Percentiles rank a stretch among this genome's conserved stretches.
phyloP scores from a whole-genome alignment of 2,329 filamentous ascomycete genomes.

The Colletotrichum sp. region DNA sequence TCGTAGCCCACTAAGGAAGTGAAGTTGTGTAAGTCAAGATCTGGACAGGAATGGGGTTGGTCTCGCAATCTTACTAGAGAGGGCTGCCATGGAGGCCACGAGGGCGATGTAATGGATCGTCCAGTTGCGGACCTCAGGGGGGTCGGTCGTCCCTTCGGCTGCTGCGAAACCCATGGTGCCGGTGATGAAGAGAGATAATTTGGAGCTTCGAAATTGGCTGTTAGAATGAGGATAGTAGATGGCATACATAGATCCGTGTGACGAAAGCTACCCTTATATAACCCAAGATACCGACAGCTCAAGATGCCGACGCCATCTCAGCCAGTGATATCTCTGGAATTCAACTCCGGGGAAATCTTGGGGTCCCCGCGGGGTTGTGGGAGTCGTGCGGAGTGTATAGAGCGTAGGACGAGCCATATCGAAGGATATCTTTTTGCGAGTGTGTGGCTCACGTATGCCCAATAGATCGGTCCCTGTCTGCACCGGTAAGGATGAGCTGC shows the following conservation, averaged over 20 bases:
- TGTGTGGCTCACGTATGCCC: not conserved
- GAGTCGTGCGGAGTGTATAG: not conserved
- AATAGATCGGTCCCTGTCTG: not conserved
- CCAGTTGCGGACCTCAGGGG: constrained; percentile 38
- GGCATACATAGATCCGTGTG: not conserved
- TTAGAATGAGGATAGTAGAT: not conserved
- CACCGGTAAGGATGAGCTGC: not conserved
- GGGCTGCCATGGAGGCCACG: constrained; percentile 37
- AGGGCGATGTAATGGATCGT: constrained; percentile 36
- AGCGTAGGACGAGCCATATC: not conserved
- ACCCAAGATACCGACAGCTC: not conserved
- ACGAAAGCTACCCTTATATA: not conserved
- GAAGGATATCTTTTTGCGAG: not conserved
- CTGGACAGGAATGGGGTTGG: not conserved
- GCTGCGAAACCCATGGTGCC: not conserved
- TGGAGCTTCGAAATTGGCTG: not conserved
- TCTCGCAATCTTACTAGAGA: constrained; percentile 30
- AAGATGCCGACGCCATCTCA: not conserved
- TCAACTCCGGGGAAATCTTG: not conserved
- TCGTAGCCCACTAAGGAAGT: constrained; percentile 17
- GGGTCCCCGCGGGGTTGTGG: not conserved
- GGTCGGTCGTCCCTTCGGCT: constrained; percentile 41
- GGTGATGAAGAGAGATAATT: not conserved
- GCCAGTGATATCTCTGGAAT: not conserved
- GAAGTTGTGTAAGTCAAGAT: not conserved